Conservation (phyloP, 2,329 filamentous ascomycete species). For the Chaetomium strumarium region DNA sequence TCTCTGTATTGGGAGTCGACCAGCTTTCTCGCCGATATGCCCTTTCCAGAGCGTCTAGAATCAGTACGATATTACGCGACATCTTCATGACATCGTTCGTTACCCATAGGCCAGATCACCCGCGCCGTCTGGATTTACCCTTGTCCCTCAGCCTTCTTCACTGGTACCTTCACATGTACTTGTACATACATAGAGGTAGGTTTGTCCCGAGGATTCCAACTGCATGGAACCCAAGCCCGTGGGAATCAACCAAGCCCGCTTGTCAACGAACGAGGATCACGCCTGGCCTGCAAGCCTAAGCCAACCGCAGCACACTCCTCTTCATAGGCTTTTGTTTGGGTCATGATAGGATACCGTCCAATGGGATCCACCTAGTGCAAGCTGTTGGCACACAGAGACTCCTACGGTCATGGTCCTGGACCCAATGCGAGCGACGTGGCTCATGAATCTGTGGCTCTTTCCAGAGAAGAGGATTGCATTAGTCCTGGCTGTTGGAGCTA, state of each 20-base stretch:
- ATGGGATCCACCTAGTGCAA: no score
- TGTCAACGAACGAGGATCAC: background rate
- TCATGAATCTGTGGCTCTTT: background rate
- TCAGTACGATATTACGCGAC: background rate
- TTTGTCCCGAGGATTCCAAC: background rate
- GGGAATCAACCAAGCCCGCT: background rate
- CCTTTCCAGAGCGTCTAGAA: background rate
- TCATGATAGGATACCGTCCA: no score
- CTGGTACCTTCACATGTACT: background rate
- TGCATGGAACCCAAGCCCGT: background rate
- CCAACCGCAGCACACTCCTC: constrained; percentile 9
- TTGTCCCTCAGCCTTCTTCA: background rate
- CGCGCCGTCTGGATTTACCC: background rate
- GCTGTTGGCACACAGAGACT: no score
- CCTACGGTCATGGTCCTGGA: no score
- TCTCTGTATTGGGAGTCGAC: no score
- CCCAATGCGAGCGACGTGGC: background rate
- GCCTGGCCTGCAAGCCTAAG: background rate
- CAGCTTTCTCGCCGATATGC: background rate
- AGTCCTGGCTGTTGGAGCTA: background rate
- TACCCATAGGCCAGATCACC: background rate
- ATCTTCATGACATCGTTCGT: no score
- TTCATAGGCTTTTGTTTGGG: background rate
- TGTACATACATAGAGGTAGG: no score
- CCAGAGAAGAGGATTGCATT: background rate